phyloP scores from a whole-genome alignment of 768 basidiomycete species.

The Termitomyces eurrhizus region DNA sequence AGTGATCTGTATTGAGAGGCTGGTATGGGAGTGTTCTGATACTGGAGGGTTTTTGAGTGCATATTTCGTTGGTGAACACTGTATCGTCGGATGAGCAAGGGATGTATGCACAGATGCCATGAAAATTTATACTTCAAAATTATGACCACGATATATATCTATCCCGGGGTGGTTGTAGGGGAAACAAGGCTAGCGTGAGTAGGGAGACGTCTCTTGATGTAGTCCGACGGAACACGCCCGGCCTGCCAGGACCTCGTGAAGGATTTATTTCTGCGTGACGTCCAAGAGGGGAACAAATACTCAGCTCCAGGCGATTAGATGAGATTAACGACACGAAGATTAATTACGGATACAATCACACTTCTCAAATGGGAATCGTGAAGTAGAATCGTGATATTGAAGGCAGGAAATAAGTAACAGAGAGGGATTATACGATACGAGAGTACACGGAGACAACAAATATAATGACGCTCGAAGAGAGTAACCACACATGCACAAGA shows the following conservation, averaged over 20 bases:
- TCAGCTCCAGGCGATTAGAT: conserved; percentile 7
- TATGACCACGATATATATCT: background rate
- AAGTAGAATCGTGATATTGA: conserved; percentile 13
- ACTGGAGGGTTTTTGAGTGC: conserved; percentile 1
- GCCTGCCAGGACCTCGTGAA: conserved; percentile 3
- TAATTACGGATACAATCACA: background rate
- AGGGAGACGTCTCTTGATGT: background rate
- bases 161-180: background rate
- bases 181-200: background rate
- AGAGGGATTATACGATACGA: conserved; percentile 13
- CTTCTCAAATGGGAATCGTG: background rate
- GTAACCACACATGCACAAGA: conserved; percentile 14
- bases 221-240: conserved; percentile 2
- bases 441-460: conserved; percentile 15
- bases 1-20: background rate
- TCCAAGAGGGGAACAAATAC: background rate
- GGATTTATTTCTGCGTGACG: background rate
- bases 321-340: background rate
- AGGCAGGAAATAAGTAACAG: conserved; percentile 7
- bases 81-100: background rate
- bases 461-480: conserved; percentile 1
- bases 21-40: conserved; percentile 4
- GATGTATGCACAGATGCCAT: background rate
- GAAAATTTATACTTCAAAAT: conserved; percentile 7
- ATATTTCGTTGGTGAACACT: conserved; percentile 11